These are phyloP conservation scores for Stentor roeselii DNA, from an alignment of 73 alveolate genomes.

Conservation along the genomic window DNA sequence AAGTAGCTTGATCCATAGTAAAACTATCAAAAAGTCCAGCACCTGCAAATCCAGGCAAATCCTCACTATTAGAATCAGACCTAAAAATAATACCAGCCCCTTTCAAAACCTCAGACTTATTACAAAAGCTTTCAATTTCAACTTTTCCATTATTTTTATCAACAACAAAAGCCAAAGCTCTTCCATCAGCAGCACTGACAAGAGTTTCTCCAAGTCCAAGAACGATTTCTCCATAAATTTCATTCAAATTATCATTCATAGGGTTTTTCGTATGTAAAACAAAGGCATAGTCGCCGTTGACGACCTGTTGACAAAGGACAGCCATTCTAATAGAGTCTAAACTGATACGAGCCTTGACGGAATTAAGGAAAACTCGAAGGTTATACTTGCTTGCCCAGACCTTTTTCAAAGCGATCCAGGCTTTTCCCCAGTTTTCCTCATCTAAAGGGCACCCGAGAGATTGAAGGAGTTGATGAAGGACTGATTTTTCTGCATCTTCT, in stretches of 20 bases:
- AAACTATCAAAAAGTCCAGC: conserved; percentile 87
- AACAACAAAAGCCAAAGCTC: conserved; percentile 67
- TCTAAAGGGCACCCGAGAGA: conserved; percentile 59
- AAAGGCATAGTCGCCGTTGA: conserved; percentile 84
- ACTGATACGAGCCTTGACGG: conserved; percentile 69
- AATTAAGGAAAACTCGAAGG: conserved; percentile 82
- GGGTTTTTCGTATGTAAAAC: conserved; percentile 86
- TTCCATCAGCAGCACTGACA: conserved; percentile 77
- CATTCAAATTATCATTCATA: conserved; percentile 58
- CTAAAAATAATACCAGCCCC: conserved; percentile 78
- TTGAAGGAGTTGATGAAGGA: conserved; percentile 47
- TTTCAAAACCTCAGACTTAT: conserved; percentile 67
- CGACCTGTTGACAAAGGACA: conserved; percentile 74
- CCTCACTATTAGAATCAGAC: conserved; percentile 85
- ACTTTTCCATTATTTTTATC: conserved; percentile 41
- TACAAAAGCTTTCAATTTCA: conserved; percentile 61
- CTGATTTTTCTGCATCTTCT: background rate
- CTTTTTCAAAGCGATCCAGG: conserved; percentile 75
- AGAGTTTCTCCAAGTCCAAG: conserved; percentile 86
- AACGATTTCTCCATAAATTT: conserved; percentile 75
- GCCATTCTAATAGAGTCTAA: conserved; percentile 71
- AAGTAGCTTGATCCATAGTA: conserved; percentile 68
- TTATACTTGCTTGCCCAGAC: conserved; percentile 89
- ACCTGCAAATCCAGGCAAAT: conserved; percentile 86
- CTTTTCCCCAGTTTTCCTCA: conserved; percentile 58